These are phyloP conservation scores for Pseudopithomyces chartarum DNA, from an alignment of 2,329 filamentous ascomycete genomes.

Conservation along the genomic window DNA sequence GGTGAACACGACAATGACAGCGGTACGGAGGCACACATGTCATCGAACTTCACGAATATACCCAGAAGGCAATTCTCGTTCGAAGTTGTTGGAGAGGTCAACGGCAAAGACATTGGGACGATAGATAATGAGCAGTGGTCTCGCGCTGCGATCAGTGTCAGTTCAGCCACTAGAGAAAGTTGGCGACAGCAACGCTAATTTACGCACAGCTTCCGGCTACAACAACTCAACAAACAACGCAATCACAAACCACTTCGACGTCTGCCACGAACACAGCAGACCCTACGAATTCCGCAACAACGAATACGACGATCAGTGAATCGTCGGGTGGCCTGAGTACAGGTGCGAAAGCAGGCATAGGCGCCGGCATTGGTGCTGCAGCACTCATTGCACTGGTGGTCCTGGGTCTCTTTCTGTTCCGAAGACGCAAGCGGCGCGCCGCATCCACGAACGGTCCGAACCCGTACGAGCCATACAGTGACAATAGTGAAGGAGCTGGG, in stretches of 20 bases:
- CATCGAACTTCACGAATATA: conserved; percentile 20
- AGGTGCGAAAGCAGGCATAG: conserved; percentile 25
- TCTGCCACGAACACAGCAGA: neutral
- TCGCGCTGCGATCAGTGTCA: neutral
- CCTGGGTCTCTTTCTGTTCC: conserved; percentile 56
- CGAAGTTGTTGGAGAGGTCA: conserved; percentile 7
- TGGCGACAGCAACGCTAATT: neutral
- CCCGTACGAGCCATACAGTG: neutral
- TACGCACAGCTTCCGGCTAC: neutral
- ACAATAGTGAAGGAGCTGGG: neutral
- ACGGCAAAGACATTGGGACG: conserved; percentile 10
- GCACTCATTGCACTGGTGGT: conserved; percentile 64
- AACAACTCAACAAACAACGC: neutral
- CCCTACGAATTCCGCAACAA: neutral
- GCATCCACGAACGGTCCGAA: neutral
- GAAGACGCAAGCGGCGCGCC: conserved; percentile 19
- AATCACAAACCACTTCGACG: neutral
- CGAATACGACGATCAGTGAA: neutral
- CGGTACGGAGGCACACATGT: conserved; percentile 12
- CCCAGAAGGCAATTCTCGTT: conserved; percentile 21
- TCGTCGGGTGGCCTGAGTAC: conserved; percentile 25
- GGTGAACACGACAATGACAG: conserved; percentile 6
- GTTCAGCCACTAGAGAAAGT: neutral
- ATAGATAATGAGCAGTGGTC: conserved; percentile 24
- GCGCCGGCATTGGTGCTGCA: conserved; percentile 19